These are phyloP conservation scores for Hericium erinaceus DNA, from an alignment of 768 basidiomycete species.

Conservation along the genomic window DNA sequence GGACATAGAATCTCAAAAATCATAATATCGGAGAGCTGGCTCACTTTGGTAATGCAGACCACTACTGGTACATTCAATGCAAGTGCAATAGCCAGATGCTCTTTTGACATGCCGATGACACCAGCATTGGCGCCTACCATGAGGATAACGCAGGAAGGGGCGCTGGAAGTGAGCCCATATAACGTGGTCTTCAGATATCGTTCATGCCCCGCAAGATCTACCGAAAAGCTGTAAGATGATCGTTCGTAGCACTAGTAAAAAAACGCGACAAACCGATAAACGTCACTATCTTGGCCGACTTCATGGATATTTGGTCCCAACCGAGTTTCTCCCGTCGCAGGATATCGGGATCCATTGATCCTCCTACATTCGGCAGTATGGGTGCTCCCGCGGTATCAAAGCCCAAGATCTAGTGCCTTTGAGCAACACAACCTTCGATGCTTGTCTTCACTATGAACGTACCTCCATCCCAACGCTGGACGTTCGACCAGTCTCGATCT, in stretches of 20 bases:
- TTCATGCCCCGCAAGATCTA: conserved; percentile 95
- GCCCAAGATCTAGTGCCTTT: conserved; percentile 64
- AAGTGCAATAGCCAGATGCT: conserved; percentile 90
- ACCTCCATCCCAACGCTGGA: conserved; percentile 98
- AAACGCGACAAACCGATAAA: conserved; percentile 61
- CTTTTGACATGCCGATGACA: conserved; percentile 87
- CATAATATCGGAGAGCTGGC: not conserved
- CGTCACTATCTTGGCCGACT: conserved; percentile 86
- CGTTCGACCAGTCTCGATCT: conserved; percentile 91
- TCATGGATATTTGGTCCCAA: conserved; percentile 91
- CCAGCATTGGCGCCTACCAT: conserved; percentile 96
- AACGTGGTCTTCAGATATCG: conserved; percentile 87
- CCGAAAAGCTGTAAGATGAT: not conserved
- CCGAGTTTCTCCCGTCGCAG: conserved; percentile 79
- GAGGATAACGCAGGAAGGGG: conserved; percentile 84
- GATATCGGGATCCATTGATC: conserved; percentile 50
- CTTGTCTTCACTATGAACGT: conserved; percentile 8
- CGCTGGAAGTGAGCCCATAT: conserved; percentile 90
- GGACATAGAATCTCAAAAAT: not conserved
- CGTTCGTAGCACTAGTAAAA: not conserved
- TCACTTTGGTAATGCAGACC: conserved; percentile 89
- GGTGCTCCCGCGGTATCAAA: conserved; percentile 71
- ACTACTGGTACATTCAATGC: conserved; percentile 90
- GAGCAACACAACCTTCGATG: not conserved
- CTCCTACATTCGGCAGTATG: conserved; percentile 59